These are phyloP conservation scores for Zea mays DNA, from an alignment of 176 grass and related monocot genomes.

Conservation along the genomic window Zm-B73-REFERENCE-NAM-5.0 NC_050103.1:180342501-180343000, in stretches of 20 bases:
- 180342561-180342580: neutral
- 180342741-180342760: neutral
- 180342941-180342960: neutral
- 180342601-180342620: neutral
- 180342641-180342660: constrained; percentile 25
- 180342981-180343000: neutral
- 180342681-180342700: neutral
- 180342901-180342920: neutral
- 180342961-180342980: neutral
- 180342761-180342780: neutral
- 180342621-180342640: constrained; percentile 44
- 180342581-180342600: neutral
- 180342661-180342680: constrained; percentile 39
- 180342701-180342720: neutral
- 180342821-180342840: constrained; percentile 37
- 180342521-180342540: neutral
- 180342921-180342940: neutral
- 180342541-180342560: constrained; percentile 19
- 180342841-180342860: constrained; percentile 13
- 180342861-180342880: no score
- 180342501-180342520: constrained; percentile 64
- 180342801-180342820: constrained; percentile 32
- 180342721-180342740: constrained; percentile 2
- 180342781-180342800: constrained; percentile 46
- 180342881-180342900: constrained; percentile 13